Percentiles rank a stretch among this genome's conserved stretches.
phyloP scores from a whole-genome alignment of 345 rosid genomes.

The Murraya koenigii region DNA sequence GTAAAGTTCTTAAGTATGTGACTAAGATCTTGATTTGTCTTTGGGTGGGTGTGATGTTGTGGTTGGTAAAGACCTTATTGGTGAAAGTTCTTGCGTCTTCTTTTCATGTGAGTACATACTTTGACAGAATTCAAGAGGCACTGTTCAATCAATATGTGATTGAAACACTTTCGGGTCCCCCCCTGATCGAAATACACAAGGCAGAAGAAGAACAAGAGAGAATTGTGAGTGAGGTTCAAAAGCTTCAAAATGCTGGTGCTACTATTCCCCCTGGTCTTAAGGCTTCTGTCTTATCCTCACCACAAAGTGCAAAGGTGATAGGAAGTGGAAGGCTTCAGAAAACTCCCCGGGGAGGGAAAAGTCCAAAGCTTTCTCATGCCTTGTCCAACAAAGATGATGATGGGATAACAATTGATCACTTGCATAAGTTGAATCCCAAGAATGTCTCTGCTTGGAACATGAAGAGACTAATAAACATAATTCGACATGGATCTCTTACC shows the following conservation, averaged over 20 bases:
- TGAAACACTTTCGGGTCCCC: conserved; percentile 82
- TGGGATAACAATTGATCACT: conserved; percentile 63
- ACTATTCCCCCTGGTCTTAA: conserved; percentile 43
- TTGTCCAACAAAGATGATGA: conserved; percentile 42
- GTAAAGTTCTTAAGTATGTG: conserved; percentile 36
- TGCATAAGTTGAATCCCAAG: conserved; percentile 70
- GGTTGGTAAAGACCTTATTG: conserved; percentile 77
- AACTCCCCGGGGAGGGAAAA: conserved; percentile 41
- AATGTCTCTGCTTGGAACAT: conserved; percentile 98
- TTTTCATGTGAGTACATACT: conserved; percentile 85
- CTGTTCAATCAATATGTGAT: conserved; percentile 77
- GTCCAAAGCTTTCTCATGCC: conserved; percentile 42
- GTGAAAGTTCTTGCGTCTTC: conserved; percentile 93
- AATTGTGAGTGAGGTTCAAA: conserved; percentile 33
- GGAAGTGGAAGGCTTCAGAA: conserved; percentile 46
- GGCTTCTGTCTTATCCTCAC: conserved; percentile 30
- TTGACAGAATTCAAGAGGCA: conserved; percentile 88
- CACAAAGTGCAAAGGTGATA: conserved; percentile 19
- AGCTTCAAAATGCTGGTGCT: conserved; percentile 44
- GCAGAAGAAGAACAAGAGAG: conserved; percentile 52
- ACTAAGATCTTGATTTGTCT: conserved; percentile 70
- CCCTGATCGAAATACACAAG: conserved; percentile 48
- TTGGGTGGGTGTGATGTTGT: conserved; percentile 61
- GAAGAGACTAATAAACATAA: conserved; percentile 74
- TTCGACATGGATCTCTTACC: conserved; percentile 65